Conservation (phyloP, 2,329 filamentous ascomycete species). For the Capronia coronata region DNA sequence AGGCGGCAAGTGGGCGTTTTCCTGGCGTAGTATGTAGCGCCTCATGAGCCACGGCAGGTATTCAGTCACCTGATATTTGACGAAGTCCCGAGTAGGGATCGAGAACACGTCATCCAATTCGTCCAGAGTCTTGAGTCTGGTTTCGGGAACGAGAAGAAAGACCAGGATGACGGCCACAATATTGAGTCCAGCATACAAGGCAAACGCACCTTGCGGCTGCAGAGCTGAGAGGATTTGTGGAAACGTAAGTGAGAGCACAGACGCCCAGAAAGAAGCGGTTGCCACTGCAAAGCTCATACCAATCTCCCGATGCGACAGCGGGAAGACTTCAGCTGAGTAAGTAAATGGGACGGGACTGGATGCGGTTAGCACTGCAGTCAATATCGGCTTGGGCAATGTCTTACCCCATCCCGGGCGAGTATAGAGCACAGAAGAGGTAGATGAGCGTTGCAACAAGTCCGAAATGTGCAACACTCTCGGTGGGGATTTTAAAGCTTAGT, state of each 20-base stretch:
- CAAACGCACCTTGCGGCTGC: conserved; percentile 35
- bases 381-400: conserved; percentile 30
- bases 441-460: conserved; percentile 26
- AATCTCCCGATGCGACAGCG: conserved; percentile 48
- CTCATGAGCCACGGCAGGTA: conserved; percentile 54
- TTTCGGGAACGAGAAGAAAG: conserved; percentile 51
- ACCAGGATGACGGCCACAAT: conserved; percentile 52
- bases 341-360: conserved; percentile 38
- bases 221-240: conserved; percentile 34
- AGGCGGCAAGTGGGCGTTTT: conserved; percentile 42
- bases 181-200: conserved; percentile 47
- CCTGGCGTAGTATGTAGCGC: conserved; percentile 49
- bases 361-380: background rate
- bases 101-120: conserved; percentile 44
- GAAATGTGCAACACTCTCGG: conserved; percentile 24
- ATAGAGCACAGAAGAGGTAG: conserved; percentile 28
- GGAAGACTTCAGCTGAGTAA: conserved; percentile 53
- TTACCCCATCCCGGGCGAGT: conserved; percentile 48
- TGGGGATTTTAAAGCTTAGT: conserved; percentile 37
- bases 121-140: conserved; percentile 46
- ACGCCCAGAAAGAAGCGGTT: conserved; percentile 38
- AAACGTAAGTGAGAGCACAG: conserved; percentile 37
- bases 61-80: conserved; percentile 49
- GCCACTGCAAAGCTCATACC: conserved; percentile 40
- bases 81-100: conserved; percentile 48